Base-by-base conservation (phyloP, 176 grass and related monocot species). In the Elymus sibiricus region DNA sequence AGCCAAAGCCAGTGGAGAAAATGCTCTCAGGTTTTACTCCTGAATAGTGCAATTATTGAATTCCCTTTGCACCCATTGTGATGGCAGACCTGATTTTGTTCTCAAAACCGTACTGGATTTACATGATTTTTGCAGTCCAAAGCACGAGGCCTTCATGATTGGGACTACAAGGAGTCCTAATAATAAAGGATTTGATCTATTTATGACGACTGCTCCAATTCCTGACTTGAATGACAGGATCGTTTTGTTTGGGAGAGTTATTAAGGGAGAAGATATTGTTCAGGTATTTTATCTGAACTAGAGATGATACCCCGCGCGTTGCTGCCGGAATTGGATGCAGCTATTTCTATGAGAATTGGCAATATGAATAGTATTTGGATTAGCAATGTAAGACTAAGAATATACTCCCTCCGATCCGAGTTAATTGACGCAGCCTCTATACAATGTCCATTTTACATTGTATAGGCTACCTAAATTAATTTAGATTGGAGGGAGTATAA, bases 151-250 rank as follows among this genome's bases (percentile, higher is more conserved):
- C 6, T 99, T 96, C 81, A 94, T 99, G 92, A 87, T 99, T 82
- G 97, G 94, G 65, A 99, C 97, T 13, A 79, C 88, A 79, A 96
- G 88, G 53, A 91, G 87, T 74, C 82, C 82, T 74, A 89, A 91
- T 58, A 84, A 46, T 77, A 92, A 96, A 94, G 97, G 92, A 84
- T 99, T 99, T 87, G 94, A 99, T 90, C 40, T 99, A 47, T 96
- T 99, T 84, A 99, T 99, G 67, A 99, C 97, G 0, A 99, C 94
- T 21, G 97, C 94, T 73, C 93, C 97, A 35, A 99, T 99, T 88
- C 87, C 97, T 62, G 87, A 99, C 70, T 89, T 99, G 71, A 99
- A 88, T 87, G 97, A 96, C 61, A 96, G 94, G 71, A 84, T 99
- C 72, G 68, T 92, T 89, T 79, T 99, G 61, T 96, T 99, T 88